phyloP scores from a whole-genome alignment of 2,329 filamentous ascomycete species.

The Cercospora sp. region DNA sequence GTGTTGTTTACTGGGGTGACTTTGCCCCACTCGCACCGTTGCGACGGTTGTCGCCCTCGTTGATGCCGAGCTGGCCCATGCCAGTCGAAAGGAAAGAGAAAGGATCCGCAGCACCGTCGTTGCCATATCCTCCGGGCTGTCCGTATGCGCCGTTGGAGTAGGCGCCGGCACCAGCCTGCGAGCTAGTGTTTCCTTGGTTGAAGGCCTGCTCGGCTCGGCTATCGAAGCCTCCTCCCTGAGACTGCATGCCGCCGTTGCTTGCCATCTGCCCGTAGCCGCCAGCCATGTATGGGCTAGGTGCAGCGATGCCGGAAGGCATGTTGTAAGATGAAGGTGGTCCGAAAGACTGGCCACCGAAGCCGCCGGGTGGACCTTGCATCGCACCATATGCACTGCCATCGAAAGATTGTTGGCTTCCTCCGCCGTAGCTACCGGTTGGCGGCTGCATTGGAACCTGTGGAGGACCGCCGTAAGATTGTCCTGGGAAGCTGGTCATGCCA shows the following conservation, averaged over 20 bases:
- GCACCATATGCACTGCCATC: conserved; percentile 41
- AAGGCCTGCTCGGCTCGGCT: conserved; percentile 95
- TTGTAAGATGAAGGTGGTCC: conserved; percentile 87
- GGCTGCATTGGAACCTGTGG: conserved; percentile 73
- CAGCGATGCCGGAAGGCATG: conserved; percentile 80
- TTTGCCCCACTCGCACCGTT: conserved; percentile 41
- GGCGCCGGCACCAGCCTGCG: conserved; percentile 61
- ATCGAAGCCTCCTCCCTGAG: conserved; percentile 73
- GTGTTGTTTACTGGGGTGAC: conserved; percentile 37
- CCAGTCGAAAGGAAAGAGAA: conserved; percentile 77
- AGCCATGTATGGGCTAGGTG: conserved; percentile 79
- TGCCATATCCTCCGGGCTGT: conserved; percentile 43
- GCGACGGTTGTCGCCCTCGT: conserved; percentile 52
- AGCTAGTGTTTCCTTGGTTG: conserved; percentile 71
- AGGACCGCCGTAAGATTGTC: conserved; percentile 61
- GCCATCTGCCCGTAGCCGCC: conserved; percentile 62
- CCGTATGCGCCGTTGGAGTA: conserved; percentile 64
- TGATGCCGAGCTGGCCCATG: conserved; percentile 71
- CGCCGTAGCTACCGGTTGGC: conserved; percentile 71
- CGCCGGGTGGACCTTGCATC: conserved; percentile 57
- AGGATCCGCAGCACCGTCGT: conserved; percentile 67
- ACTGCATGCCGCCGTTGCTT: conserved; percentile 74
- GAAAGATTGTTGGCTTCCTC: conserved; percentile 32
- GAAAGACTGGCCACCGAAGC: conserved; percentile 73
- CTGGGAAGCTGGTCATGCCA: conserved; percentile 56